A percentile compares a stretch with the other conserved stretches of the same genome.
Evolutionary conservation across 2,329 filamentous ascomycete genomes (phyloP).

Genomic region (Arthrocladium fulminans): DNA sequence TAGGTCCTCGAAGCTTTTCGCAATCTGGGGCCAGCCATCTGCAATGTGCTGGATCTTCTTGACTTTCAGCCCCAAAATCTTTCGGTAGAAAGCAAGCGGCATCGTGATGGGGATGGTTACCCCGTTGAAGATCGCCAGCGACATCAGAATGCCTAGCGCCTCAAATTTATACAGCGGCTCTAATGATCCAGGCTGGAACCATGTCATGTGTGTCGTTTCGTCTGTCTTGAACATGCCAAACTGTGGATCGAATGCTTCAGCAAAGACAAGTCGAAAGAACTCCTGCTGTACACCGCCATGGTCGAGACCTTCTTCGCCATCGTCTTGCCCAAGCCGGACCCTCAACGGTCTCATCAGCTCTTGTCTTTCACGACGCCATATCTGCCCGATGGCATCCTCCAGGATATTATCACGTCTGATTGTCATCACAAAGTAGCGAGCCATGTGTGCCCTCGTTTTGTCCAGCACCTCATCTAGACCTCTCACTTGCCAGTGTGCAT

Average conservation of each 20-base stretch:
- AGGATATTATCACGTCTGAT: constrained; percentile 61
- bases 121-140: constrained; percentile 85
- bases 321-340: constrained; percentile 72
- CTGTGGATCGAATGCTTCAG: constrained; percentile 66
- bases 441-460: constrained; percentile 56
- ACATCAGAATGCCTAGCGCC: constrained; percentile 77
- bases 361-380: constrained; percentile 76
- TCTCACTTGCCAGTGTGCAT: constrained; percentile 30
- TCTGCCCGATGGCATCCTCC: constrained; percentile 69
- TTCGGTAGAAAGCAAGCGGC: constrained; percentile 72
- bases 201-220: constrained; percentile 65
- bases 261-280: constrained; percentile 79
- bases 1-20: constrained; percentile 62
- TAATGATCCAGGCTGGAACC: constrained; percentile 75
- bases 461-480: constrained; percentile 56
- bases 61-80: constrained; percentile 61
- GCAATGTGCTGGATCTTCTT: constrained; percentile 65
- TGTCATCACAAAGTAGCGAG: constrained; percentile 62
- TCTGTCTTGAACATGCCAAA: constrained; percentile 75
- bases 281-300: constrained; percentile 94
- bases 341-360: constrained; percentile 81
- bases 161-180: constrained; percentile 87
- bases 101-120: constrained; percentile 85
- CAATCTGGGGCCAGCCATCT: constrained; percentile 80
- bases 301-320: constrained; percentile 81